Evolutionary conservation across 768 basidiomycete species (phyloP).

Genomic region (Chalciporus sphaerocephalus): DNA sequence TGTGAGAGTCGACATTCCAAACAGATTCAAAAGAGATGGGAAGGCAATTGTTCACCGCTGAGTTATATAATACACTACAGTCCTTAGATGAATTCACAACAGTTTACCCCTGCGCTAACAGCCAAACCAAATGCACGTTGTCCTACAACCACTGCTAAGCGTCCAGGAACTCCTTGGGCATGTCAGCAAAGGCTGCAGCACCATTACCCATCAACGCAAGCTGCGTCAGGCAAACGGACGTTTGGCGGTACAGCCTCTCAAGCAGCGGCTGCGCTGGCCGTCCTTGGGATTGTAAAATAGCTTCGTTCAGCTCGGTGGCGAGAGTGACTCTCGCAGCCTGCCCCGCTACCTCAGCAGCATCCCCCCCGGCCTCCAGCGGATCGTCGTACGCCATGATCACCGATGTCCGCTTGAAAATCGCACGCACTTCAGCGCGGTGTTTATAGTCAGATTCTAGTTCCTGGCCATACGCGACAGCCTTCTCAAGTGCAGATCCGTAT

Average conservation of each 20-base stretch:
- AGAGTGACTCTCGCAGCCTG: conserved; percentile 60
- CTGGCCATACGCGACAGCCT: conserved; percentile 73
- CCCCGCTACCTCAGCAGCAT: conserved; percentile 64
- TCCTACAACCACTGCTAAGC: conserved; percentile 16
- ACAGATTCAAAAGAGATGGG: neutral
- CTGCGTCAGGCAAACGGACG: conserved; percentile 61
- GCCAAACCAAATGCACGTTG: neutral
- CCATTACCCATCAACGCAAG: conserved; percentile 71
- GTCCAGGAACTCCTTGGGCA: conserved; percentile 69
- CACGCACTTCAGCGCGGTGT: conserved; percentile 57
- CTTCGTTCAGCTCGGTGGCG: conserved; percentile 75
- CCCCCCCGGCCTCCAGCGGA: conserved; percentile 62
- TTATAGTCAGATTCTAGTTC: conserved; percentile 65
- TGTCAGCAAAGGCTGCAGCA: conserved; percentile 76
- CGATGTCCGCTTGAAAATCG: conserved; percentile 69
- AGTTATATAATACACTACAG: conserved; percentile 14
- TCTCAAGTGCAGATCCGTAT: conserved; percentile 57
- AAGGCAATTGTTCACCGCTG: conserved; percentile 6
- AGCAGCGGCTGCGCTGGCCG: conserved; percentile 65
- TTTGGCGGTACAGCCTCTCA: conserved; percentile 76
- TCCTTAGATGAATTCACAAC: conserved; percentile 1
- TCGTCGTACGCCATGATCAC: conserved; percentile 78
- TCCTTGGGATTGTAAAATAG: conserved; percentile 79
- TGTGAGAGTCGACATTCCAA: neutral
- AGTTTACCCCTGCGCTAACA: neutral